Evolutionary conservation across 768 basidiomycete species (phyloP).

Genomic region (Mycena chlorophos): DNA sequence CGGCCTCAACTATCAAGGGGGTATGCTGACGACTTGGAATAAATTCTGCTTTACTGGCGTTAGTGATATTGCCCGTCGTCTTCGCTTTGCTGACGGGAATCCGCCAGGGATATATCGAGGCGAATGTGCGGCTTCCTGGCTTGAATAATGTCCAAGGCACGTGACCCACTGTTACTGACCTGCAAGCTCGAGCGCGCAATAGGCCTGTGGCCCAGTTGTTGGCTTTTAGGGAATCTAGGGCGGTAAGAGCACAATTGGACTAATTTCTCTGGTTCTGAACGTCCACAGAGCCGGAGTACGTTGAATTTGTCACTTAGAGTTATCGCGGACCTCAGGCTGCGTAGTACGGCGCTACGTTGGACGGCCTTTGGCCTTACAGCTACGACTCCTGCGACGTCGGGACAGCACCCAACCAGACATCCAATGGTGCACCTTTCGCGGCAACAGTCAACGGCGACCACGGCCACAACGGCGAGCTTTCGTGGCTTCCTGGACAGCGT

Average conservation of each 20-base stretch:
- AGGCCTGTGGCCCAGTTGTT: slow-evolving; percentile 78
- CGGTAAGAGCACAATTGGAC: neutral
- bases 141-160: slow-evolving; percentile 39
- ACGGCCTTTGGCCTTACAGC: slow-evolving; percentile 45
- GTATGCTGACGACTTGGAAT: slow-evolving; percentile 65
- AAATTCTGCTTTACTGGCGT: slow-evolving; percentile 79
- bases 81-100: neutral
- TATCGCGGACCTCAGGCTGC: neutral
- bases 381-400: slow-evolving; percentile 77
- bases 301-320: neutral
- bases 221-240: slow-evolving; percentile 39
- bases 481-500: slow-evolving; percentile 83
- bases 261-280: neutral
- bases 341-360: slow-evolving; percentile 62
- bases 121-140: slow-evolving; percentile 70
- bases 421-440: slow-evolving; percentile 60
- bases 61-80: slow-evolving; percentile 66
- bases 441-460: slow-evolving; percentile 63
- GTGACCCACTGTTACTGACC: neutral
- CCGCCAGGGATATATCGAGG: neutral
- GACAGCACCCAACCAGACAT: slow-evolving; percentile 80
- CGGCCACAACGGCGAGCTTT: slow-evolving; percentile 54
- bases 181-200: neutral
- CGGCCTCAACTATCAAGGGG: slow-evolving; percentile 57
- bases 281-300: slow-evolving; percentile 44